Conservation (phyloP, 2,329 filamentous ascomycete species). For the Amauroascus verrucosus region DNA sequence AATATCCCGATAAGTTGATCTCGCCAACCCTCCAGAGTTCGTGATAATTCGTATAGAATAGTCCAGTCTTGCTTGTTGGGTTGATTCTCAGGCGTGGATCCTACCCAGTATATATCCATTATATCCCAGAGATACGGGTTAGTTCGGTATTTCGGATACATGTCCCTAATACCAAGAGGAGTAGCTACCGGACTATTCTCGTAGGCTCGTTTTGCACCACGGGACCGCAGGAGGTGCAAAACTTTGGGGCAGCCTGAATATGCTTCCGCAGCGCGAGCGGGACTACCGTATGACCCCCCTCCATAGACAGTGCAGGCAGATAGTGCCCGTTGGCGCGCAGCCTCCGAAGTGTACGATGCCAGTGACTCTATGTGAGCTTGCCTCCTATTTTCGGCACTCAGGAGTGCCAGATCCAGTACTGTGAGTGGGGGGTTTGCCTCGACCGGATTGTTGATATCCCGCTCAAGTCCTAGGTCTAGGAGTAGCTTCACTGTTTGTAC, state of each 20-base stretch:
- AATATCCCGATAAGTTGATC: conserved; percentile 5
- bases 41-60: conserved; percentile 17
- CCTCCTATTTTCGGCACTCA: conserved; percentile 17
- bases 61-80: conserved; percentile 18
- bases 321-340: conserved; percentile 16
- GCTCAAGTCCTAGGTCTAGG: conserved; percentile 17
- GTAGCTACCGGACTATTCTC: conserved; percentile 14
- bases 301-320: conserved; percentile 15
- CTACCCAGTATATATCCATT: conserved; percentile 15
- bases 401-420: conserved; percentile 19
- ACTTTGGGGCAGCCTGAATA: conserved; percentile 17
- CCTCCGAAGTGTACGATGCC: conserved; percentile 16
- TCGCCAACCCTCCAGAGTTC: conserved; percentile 10
- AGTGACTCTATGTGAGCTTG: conserved; percentile 18
- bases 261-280: background rate
- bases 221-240: conserved; percentile 16
- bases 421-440: conserved; percentile 14
- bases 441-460: conserved; percentile 16
- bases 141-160: conserved; percentile 4
- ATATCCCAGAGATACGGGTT: conserved; percentile 20
- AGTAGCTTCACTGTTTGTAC: conserved; percentile 17
- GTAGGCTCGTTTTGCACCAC: conserved; percentile 18
- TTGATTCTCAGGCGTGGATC: conserved; percentile 18
- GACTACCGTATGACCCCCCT: background rate
- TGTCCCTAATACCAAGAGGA: conserved; percentile 3